phyloP scores from a whole-genome alignment of 768 basidiomycete genomes.

The Chalciporus chontae region DNA sequence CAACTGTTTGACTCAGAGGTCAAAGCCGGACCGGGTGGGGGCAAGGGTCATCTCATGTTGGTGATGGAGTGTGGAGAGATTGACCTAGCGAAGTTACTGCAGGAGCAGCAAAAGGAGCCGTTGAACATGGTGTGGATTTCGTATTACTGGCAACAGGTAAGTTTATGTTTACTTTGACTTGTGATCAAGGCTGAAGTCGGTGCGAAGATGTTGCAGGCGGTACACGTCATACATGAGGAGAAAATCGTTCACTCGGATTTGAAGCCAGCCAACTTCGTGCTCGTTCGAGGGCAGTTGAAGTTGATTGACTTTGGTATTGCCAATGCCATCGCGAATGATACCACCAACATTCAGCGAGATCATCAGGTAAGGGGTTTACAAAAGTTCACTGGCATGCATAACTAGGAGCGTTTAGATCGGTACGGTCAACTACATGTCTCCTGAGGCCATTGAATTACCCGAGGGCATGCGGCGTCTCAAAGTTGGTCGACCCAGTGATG shows the following conservation, averaged over 20 bases:
- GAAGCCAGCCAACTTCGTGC: slow-evolving; percentile 97
- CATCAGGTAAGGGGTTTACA: slow-evolving; percentile 61
- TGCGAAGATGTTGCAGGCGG: slow-evolving; percentile 90
- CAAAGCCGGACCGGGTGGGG: slow-evolving; percentile 57
- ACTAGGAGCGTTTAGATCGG: slow-evolving; percentile 60
- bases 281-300: slow-evolving; percentile 93
- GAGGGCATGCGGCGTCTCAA: slow-evolving; percentile 87
- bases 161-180: slow-evolving; percentile 12
- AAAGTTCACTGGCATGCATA: not conserved
- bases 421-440: slow-evolving; percentile 98
- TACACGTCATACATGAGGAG: slow-evolving; percentile 97
- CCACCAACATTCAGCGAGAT: slow-evolving; percentile 96
- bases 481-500: slow-evolving; percentile 93
- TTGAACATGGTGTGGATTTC: slow-evolving; percentile 93
- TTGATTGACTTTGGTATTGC: slow-evolving; percentile 99
- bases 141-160: slow-evolving; percentile 95
- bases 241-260: slow-evolving; percentile 98
- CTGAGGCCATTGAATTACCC: slow-evolving; percentile 89
- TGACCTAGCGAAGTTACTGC: slow-evolving; percentile 80
- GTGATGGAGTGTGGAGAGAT: slow-evolving; percentile 98
- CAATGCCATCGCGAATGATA: slow-evolving; percentile 97
- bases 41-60: slow-evolving; percentile 73
- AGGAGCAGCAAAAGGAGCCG: slow-evolving; percentile 79
- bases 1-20: slow-evolving; percentile 89
- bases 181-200: not conserved